A percentile compares a stretch with the other conserved stretches of the same genome.
Conservation (phyloP, 768 basidiomycete species). For the Trametes sanguinea region DNA sequence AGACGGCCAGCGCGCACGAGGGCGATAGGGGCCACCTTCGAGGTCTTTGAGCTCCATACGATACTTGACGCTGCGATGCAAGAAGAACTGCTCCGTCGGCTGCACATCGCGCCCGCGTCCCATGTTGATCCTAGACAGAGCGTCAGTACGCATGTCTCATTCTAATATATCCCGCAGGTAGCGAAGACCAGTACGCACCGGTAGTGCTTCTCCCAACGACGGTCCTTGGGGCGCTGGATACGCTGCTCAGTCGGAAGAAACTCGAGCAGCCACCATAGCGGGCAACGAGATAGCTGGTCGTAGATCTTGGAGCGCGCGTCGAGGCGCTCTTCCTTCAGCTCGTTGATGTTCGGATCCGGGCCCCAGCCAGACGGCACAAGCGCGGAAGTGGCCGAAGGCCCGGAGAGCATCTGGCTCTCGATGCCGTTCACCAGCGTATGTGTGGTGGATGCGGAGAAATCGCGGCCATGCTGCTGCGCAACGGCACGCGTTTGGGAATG, state of each 20-base stretch:
- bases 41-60: constrained; percentile 26
- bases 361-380: constrained; percentile 3
- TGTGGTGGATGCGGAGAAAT: constrained; percentile 8
- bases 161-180: not conserved
- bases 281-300: constrained; percentile 56
- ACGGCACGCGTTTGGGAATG: not conserved
- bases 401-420: constrained; percentile 1
- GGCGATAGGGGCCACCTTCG: constrained; percentile 32
- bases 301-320: constrained; percentile 56
- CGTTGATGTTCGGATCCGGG: constrained; percentile 22
- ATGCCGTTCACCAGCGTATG: constrained; percentile 8
- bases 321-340: constrained; percentile 63
- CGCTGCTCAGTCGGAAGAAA: constrained; percentile 37
- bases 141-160: not conserved
- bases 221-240: constrained; percentile 20
- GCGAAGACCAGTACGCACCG: constrained; percentile 11
- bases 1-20: constrained; percentile 27
- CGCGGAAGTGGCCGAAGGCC: not conserved
- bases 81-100: constrained; percentile 13
- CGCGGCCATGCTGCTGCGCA: constrained; percentile 3
- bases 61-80: constrained; percentile 30
- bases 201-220: constrained; percentile 23
- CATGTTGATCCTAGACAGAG: constrained; percentile 23
- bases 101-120: constrained; percentile 27
- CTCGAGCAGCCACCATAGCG: constrained; percentile 71